A percentile compares a stretch with the other conserved stretches of the same genome.
phyloP scores from a whole-genome alignment of 305 asterid genomes.

The Withania somnifera region DNA sequence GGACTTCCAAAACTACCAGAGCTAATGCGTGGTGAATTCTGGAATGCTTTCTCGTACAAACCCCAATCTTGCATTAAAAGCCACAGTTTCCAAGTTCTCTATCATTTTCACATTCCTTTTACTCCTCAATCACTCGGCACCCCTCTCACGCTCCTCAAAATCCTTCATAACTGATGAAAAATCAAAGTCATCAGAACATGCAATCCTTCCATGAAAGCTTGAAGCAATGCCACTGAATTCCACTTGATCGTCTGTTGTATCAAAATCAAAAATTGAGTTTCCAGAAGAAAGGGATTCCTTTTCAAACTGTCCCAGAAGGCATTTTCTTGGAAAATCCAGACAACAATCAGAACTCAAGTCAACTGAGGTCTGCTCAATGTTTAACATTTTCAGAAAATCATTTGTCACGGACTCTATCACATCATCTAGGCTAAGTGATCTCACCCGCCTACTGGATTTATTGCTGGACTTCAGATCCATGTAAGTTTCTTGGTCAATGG shows the following conservation, averaged over 20 bases:
- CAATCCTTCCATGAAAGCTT: conserved; percentile 14
- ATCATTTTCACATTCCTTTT: conserved; percentile 47
- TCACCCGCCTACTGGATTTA: conserved; percentile 19
- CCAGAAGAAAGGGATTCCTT: conserved; percentile 20
- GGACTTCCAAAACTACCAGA: conserved; percentile 93
- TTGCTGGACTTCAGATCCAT: conserved; percentile 9
- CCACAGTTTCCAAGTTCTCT: conserved; percentile 73
- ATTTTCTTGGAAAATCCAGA: conserved; percentile 24
- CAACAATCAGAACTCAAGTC: conserved; percentile 22
- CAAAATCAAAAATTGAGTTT: conserved; percentile 22
- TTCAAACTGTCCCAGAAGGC: conserved; percentile 28
- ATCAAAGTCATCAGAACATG: conserved; percentile 40
- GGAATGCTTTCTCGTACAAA: conserved; percentile 53
- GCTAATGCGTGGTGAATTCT: conserved; percentile 30
- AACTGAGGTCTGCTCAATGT: conserved; percentile 26
- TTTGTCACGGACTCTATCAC: conserved; percentile 62
- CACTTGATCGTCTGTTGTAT: conserved; percentile 17
- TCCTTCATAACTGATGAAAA: conserved; percentile 34
- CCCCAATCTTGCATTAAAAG: conserved; percentile 79
- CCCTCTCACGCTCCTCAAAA: conserved; percentile 20
- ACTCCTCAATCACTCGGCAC: conserved; percentile 31
- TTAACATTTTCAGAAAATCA: conserved; percentile 67
- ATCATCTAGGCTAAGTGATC: conserved; percentile 50
- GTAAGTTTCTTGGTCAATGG: conserved; percentile 22
- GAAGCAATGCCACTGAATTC: conserved; percentile 17